phyloP scores from a whole-genome alignment of 148 eudicot genomes.

The Heliamphora exappendiculata region DNA sequence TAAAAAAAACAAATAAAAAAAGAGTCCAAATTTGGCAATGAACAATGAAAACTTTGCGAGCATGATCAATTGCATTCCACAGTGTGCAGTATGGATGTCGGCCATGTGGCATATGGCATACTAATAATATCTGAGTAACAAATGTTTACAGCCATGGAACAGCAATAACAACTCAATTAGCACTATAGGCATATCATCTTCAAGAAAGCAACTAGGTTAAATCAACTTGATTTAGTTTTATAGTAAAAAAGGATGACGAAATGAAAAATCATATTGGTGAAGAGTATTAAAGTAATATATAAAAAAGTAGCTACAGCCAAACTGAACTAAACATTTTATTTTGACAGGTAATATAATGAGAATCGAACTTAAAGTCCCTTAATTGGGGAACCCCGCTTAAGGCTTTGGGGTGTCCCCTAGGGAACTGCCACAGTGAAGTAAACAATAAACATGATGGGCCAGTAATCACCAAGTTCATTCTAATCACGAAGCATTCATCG shows the following conservation, averaged over 20 bases:
- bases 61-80: not conserved
- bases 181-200: not conserved
- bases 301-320: constrained; percentile 1
- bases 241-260: not conserved
- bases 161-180: not conserved
- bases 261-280: not conserved
- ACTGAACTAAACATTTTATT: not conserved
- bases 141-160: not conserved
- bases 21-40: not conserved
- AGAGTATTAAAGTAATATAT: not conserved
- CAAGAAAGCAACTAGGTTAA: not conserved
- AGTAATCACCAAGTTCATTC: not conserved
- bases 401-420: not conserved
- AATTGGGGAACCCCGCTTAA: not conserved
- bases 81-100: not conserved
- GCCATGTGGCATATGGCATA: no score
- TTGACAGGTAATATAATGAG: not conserved
- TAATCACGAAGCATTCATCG: not conserved
- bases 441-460: not conserved
- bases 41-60: not conserved
- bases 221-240: not conserved
- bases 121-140: not conserved
- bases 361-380: not conserved
- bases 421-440: not conserved
- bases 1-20: not conserved